Base-by-base conservation (phyloP, 208 protist genomes). In the Crithidia expoeki region DNA sequence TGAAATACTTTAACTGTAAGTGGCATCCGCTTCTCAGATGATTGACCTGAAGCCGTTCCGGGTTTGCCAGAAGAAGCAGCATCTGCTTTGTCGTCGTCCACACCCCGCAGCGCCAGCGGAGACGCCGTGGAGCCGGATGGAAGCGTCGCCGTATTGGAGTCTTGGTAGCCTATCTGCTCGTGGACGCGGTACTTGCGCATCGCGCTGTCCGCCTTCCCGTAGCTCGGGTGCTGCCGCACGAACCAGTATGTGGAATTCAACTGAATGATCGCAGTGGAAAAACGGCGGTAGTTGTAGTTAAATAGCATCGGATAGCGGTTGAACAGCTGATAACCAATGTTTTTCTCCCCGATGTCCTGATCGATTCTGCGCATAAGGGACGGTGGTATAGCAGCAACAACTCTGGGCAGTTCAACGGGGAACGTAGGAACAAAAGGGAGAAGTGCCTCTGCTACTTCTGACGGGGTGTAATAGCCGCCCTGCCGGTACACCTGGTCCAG, bases 291-390 rank as follows among this genome's bases (percentile, higher is more conserved):
- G 25, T 66, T 69, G 14, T 87, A 46, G 27, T 83, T 76, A 59
- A 96, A 96, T 0, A 96, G 71, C 83, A 94, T 92, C n/a, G 89
- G 89, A 57, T 94, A 96, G 36, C 77, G 76, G 14, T 56, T 59
- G 55, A 96, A 84, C 10, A 93, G 56, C 0, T 36, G 33, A 14
- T 60, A 51, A 4, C 78, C 71, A 4, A 83, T 52, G 25, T 63
- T 53, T 4, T 58, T 40, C 5, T 42, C 50, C 10, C 58, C 32
- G 16, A 86, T 57, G 42, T 61, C 34, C 5, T 62, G 17, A 16
- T 94, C 76, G 11, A 94, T 68, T 5, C 23, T 34, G 36, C 74
- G 60, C 10, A 78, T 10, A 0, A 94, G 42, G n/a, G 83, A 61
- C 1, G 79, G 75, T 5, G 89, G 81, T 27, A 94, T 40, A 1